A percentile compares a stretch with the other conserved stretches of the same genome.
Evolutionary conservation across 768 basidiomycete genomes (phyloP).

Genomic region (Saitozyma podzolica): DNA sequence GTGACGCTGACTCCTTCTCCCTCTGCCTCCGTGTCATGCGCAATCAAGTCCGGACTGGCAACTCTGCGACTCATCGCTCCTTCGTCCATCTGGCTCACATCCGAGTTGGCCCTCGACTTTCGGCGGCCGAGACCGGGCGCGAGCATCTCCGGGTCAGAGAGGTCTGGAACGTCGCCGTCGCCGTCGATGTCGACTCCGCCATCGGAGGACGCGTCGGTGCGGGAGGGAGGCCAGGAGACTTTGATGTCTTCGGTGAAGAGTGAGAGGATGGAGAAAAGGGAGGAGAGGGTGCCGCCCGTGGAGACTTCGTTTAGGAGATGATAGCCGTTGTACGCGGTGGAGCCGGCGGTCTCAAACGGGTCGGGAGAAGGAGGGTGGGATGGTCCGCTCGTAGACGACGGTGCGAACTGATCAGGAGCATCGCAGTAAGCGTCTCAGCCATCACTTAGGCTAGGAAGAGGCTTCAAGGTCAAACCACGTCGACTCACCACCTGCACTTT

Average conservation of each 20-base stretch:
- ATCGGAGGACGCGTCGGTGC: conserved; percentile 19
- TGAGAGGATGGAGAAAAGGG: conserved; percentile 92
- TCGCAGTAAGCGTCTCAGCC: neutral
- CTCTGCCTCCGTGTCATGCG: no score
- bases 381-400: conserved; percentile 61
- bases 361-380: conserved; percentile 32
- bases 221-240: conserved; percentile 67
- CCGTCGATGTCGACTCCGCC: conserved; percentile 12
- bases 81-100: conserved; percentile 48
- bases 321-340: conserved; percentile 80
- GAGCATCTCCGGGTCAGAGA: neutral
- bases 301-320: conserved; percentile 95
- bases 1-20: neutral
- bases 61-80: conserved; percentile 15
- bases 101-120: conserved; percentile 39
- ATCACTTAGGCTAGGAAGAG: conserved; percentile 54
- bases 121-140: conserved; percentile 3
- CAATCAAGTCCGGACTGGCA: neutral
- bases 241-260: conserved; percentile 83
- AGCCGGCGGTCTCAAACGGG: conserved; percentile 8
- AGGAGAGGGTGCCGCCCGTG: conserved; percentile 90
- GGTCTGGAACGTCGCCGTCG: neutral
- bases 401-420: conserved; percentile 48
- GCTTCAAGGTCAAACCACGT: no score
- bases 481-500: conserved; percentile 84